phyloP scores from a whole-genome alignment of 306 rosid species.

The Castanea crenata region DNA sequence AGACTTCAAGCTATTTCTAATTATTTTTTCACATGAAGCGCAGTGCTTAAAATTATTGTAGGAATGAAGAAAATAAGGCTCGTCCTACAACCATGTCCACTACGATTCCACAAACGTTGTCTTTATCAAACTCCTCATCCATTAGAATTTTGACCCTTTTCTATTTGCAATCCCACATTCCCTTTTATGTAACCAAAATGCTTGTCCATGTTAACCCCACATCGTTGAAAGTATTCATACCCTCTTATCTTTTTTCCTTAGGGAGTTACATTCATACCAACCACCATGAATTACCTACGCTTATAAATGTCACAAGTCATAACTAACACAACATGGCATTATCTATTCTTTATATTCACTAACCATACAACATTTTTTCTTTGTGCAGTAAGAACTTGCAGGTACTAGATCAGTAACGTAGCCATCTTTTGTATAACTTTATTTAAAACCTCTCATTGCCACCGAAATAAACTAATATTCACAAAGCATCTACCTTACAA shows the following conservation, averaged over 20 bases:
- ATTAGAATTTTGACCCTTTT: background rate
- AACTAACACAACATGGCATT: background rate
- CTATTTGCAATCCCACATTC: background rate
- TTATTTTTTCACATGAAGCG: background rate
- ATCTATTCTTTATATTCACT: background rate
- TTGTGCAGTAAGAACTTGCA: background rate
- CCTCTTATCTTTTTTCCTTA: background rate
- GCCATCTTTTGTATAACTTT: background rate
- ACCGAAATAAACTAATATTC: background rate
- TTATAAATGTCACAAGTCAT: background rate
- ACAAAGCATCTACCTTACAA: background rate
- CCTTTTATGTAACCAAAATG: background rate
- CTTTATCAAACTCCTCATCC: background rate
- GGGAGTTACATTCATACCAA: slow-evolving; percentile 3
- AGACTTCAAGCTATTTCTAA: background rate
- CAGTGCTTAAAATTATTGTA: background rate
- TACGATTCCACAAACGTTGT: background rate
- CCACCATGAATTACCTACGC: background rate
- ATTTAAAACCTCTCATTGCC: background rate
- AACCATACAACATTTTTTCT: background rate
- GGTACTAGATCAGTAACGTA: background rate
- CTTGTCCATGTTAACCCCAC: slow-evolving; percentile 6
- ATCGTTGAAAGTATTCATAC: background rate
- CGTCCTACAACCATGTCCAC: background rate
- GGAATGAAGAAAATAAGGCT: background rate